These are phyloP conservation scores for Fusarium compactum DNA, from an alignment of 2,329 filamentous ascomycete genomes.

Conservation along the genomic window DNA sequence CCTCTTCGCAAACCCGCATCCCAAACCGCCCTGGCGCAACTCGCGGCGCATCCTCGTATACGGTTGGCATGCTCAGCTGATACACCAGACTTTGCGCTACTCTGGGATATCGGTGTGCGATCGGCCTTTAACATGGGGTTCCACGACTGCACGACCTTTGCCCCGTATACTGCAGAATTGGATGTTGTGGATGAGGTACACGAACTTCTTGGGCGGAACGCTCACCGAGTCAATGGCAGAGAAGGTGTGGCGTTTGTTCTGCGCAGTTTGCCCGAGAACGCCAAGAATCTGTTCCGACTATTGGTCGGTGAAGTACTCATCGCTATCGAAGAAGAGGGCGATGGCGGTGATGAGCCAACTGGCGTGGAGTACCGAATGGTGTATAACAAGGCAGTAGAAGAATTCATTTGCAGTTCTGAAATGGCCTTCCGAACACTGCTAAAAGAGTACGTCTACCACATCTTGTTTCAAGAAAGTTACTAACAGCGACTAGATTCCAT, in stretches of 20 bases:
- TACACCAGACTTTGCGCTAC: slow-evolving; percentile 84
- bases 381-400: slow-evolving; percentile 95
- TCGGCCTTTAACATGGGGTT: slow-evolving; percentile 88
- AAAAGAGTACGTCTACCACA: slow-evolving; percentile 76
- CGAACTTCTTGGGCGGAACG: slow-evolving; percentile 83
- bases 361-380: slow-evolving; percentile 91
- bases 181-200: slow-evolving; percentile 93
- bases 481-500: slow-evolving; percentile 74
- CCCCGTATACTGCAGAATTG: slow-evolving; percentile 76
- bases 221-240: slow-evolving; percentile 83
- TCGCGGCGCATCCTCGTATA: slow-evolving; percentile 80
- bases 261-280: slow-evolving; percentile 91
- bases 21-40: slow-evolving; percentile 79
- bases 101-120: slow-evolving; percentile 91
- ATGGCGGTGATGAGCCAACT: slow-evolving; percentile 63
- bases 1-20: slow-evolving; percentile 77
- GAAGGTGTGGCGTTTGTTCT: slow-evolving; percentile 94
- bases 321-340: slow-evolving; percentile 72
- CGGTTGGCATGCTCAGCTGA: slow-evolving; percentile 85
- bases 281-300: slow-evolving; percentile 85
- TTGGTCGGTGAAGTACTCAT: slow-evolving; percentile 87
- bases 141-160: slow-evolving; percentile 94
- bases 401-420: slow-evolving; percentile 97
- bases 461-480: slow-evolving; percentile 41
- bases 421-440: slow-evolving; percentile 94